These are phyloP conservation scores for Citrus maxima DNA, from an alignment of 345 rosid genomes.

Conservation along the genomic window DNA sequence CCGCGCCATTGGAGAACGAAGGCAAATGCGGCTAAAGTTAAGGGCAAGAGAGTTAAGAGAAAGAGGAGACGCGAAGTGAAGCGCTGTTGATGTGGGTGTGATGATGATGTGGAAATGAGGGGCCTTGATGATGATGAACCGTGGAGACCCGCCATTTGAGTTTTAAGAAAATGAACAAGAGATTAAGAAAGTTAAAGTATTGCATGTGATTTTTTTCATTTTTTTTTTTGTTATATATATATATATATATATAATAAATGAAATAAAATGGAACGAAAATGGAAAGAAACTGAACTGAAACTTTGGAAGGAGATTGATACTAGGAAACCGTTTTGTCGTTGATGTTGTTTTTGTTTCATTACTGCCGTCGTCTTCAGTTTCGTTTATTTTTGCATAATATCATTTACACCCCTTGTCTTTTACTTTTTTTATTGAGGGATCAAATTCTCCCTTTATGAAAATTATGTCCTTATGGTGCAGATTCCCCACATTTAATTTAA, in stretches of 20 bases:
- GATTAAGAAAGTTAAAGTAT: not conserved
- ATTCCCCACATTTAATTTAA: no score
- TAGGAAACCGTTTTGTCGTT: slow-evolving; percentile 27
- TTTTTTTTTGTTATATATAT: not conserved
- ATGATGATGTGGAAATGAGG: slow-evolving; percentile 1
- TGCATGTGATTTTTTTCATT: not conserved
- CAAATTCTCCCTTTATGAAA: no score
- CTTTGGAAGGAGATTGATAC: not conserved
- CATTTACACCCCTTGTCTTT: not conserved
- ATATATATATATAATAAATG: not conserved
- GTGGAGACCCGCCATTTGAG: slow-evolving; percentile 49
- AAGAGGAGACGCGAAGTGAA: slow-evolving; percentile 39
- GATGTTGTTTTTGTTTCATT: not conserved
- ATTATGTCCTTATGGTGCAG: not conserved
- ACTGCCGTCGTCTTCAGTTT: not conserved
- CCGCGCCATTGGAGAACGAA: slow-evolving; percentile 71
- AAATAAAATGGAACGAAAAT: not conserved
- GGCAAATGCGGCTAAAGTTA: slow-evolving; percentile 57
- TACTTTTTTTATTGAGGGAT: not conserved
- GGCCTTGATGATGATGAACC: slow-evolving; percentile 9
- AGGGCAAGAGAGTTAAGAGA: slow-evolving; percentile 51
- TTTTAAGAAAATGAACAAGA: not conserved
- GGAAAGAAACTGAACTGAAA: not conserved
- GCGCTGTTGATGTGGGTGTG: slow-evolving; percentile 16
- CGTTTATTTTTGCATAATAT: not conserved